Evolutionary conservation across 2,329 filamentous ascomycete species (phyloP), one percentile per base, ranked within the genome.

Genomic region (Diplodia corticola): DNA sequence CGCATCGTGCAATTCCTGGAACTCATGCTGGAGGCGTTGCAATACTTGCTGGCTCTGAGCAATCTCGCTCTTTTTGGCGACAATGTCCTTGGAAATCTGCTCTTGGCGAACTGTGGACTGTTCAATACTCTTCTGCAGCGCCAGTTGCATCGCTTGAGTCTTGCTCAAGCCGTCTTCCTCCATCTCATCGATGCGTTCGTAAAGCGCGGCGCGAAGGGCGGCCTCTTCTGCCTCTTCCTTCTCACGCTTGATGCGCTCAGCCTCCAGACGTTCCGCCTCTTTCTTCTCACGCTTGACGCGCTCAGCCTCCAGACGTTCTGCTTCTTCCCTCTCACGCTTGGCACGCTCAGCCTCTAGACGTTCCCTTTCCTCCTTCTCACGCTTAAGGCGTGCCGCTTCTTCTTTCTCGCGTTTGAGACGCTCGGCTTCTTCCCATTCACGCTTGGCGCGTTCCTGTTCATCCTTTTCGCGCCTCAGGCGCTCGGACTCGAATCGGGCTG

Each of bases 181-280:
- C 12, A 61, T 22, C 5, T 61, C 20, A 9, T 61, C 26, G 7
- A 54, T 40, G 2, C 59, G 37, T 5, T 61, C 57, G 44, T 49
- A 13, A 5, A 61, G 44, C 4, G 46, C 30, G 4, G 53, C 40
- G 22, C 37, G 28, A 33, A 28, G 44, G 15, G 40, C 54, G 5
- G 28, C 46, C 6, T 60, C 64, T 17, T 61, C 53, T 3, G 60
- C 60, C n/a, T 57, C 50, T 53, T 53, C 49, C 17, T 53, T 28
- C 17, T 53, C 49, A 22, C 5, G 49, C 24, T 51, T 51, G 15
- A 49, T 2, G 13, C 46, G 60, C 17, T 53, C 44, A 33, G 44
- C 30, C 20, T 59, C 30, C 22, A 54, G 4, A 1, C 6, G 15
- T 24, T 59, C 37, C 20, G 26, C 44, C 20, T 46, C 60, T 24